phyloP scores from a whole-genome alignment of 2,329 filamentous ascomycete species.

The Coniochaeta sp. region DNA sequence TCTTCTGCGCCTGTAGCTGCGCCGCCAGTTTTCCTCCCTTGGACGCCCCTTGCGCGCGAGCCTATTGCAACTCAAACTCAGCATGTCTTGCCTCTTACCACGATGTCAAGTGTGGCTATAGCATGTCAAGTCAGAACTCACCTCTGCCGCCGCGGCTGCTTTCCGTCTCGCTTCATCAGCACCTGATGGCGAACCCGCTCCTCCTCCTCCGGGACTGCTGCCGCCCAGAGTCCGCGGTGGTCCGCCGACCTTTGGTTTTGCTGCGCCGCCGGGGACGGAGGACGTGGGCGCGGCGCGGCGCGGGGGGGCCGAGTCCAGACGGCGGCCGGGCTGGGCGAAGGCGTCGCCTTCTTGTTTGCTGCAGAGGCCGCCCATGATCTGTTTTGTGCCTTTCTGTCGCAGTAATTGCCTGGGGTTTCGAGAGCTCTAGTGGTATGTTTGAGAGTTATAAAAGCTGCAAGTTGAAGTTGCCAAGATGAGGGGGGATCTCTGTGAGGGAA shows the following conservation, averaged over 20 bases:
- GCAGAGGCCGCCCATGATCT: conserved; percentile 83
- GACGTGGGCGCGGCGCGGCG: conserved; percentile 40
- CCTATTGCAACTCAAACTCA: conserved; percentile 1
- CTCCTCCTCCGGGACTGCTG: conserved; percentile 14
- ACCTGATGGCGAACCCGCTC: conserved; percentile 13
- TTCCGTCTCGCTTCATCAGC: conserved; percentile 58
- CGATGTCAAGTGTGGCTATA: conserved; percentile 5
- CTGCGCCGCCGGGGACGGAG: conserved; percentile 36
- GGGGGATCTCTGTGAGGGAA: background rate
- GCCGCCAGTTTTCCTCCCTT: conserved; percentile 60
- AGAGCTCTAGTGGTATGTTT: background rate
- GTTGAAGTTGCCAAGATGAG: background rate
- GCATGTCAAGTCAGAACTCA: conserved; percentile 34
- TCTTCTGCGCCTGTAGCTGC: conserved; percentile 69
- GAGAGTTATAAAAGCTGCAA: too few relatives aligned
- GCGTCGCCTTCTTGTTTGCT: conserved; percentile 63
- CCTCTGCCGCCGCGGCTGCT: conserved; percentile 80
- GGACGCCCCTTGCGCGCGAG: conserved; percentile 31
- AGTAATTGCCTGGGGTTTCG: background rate
- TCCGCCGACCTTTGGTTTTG: conserved; percentile 41
- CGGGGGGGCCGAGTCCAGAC: conserved; percentile 53
- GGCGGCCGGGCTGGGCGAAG: conserved; percentile 67
- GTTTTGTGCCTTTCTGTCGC: background rate
- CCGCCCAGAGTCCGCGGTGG: conserved; percentile 60
- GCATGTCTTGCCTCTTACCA: conserved; percentile 6